Base-by-base conservation (phyloP, 257 asterid genomes). In the Thymus quinquecostatus region DNA sequence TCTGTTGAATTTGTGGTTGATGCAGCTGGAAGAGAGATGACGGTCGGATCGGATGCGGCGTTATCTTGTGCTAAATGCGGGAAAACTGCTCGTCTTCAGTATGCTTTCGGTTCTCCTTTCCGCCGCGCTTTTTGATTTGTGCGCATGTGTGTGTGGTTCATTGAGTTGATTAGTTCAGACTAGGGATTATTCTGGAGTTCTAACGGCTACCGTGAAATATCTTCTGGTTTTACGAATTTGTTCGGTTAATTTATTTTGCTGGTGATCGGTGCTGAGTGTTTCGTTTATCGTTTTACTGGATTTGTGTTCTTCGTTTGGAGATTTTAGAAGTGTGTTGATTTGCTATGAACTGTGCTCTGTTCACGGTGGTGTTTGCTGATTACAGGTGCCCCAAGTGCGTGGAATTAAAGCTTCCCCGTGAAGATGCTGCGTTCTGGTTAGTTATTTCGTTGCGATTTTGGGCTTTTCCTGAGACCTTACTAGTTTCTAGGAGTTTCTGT, bases 381-480 rank as follows among this genome's bases (percentile, higher is more conserved):
- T 69, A 33, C 80, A 95, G 99, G 89, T 91, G 99, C 75, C 99
- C 99, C 5, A 95, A 95, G 77, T 95, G 99, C 55, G 90, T 87
- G 1, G 91, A 89, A 68, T 66, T 92, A 60, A 95, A 89, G 92
- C 99, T 95, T 81, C 95, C 98, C 27, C 98, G 97, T 11, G 96
- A 89, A 79, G 89, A 78, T 54, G 96, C 99, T 81, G 89, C 99
- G 70, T 95, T 95, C 97, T 95, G 99, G 98, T 95, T 84, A 44
- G 95, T 92, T 66, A 65, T 63, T 36, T 79, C 57, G 60, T 68
- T 33, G 55, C 62, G 21, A 6, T 21, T 71, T 34, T 27, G 49
- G 27, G 45, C 27, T 68, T 53, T 51, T 68, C 32, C 0, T 28
- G 38, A 27, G 13, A 55, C 9, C 27, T 55, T 55, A 55, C 60